Conservation (phyloP, 2,329 filamentous ascomycete species). For the Coleophoma crateriformis region DNA sequence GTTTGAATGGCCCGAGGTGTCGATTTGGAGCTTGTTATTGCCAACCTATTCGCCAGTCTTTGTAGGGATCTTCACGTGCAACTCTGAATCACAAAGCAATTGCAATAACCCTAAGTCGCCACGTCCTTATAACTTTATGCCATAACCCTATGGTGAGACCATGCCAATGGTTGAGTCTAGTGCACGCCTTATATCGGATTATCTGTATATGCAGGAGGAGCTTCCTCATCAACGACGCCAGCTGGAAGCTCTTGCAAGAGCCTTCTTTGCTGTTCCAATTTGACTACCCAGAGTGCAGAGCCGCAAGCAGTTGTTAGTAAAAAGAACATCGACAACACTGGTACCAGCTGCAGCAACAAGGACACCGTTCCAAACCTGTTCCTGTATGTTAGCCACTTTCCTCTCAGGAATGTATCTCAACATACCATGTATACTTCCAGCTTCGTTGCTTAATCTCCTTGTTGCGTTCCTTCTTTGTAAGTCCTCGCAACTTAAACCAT, state of each 20-base stretch:
- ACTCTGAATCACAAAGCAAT: too few species aligned
- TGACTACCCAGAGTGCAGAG: slow-evolving; percentile 78
- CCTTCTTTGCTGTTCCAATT: slow-evolving; percentile 55
- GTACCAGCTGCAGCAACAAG: slow-evolving; percentile 80
- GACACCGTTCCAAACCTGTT: slow-evolving; percentile 75
- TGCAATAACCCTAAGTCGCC: too few species aligned
- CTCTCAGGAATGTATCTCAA: not conserved
- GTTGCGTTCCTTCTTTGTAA: slow-evolving; percentile 70
- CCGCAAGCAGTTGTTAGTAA: slow-evolving; percentile 82
- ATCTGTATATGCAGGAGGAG: slow-evolving; percentile 21
- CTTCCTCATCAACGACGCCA: slow-evolving; percentile 13
- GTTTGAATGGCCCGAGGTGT: too few species aligned
- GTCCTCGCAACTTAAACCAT: slow-evolving; percentile 76
- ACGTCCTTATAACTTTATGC: too few species aligned
- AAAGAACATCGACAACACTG: slow-evolving; percentile 89
- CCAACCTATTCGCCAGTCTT: too few species aligned
- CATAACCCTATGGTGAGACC: too few species aligned
- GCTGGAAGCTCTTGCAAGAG: slow-evolving; percentile 10
- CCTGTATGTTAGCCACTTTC: slow-evolving; percentile 6
- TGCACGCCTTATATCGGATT: slow-evolving; percentile 12
- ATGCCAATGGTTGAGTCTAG: too few species aligned
- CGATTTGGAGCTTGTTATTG: too few species aligned
- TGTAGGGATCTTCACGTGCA: too few species aligned
- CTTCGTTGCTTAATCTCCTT: slow-evolving; percentile 59
- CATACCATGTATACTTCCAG: slow-evolving; percentile 79